phyloP scores from a whole-genome alignment of 75 land plant genomes.

The Selaginella tamariscina region DNA sequence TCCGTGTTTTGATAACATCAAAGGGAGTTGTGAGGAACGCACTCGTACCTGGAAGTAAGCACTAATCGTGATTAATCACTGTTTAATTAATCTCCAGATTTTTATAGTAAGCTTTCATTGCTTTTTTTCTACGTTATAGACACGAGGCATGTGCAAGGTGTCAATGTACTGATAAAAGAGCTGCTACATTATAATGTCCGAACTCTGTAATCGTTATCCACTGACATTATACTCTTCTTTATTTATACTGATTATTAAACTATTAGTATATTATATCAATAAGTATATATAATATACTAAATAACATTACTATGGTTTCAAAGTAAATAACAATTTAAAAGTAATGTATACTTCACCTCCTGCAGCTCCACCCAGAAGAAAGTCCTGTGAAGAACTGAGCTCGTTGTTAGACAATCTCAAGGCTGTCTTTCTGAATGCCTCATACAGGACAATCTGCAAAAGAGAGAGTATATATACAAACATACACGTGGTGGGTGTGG shows the following conservation, averaged over 20 bases:
- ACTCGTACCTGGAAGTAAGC: constrained; percentile 49
- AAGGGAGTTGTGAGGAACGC: constrained; percentile 89
- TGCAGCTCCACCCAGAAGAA: constrained; percentile 77
- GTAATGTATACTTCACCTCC: constrained; percentile 43
- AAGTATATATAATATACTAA: no score
- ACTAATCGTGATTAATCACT: no score
- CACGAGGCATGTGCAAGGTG: no score
- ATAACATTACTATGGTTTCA: neutral
- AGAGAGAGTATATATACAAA: constrained; percentile 2
- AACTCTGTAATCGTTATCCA: no score
- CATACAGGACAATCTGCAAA: constrained; percentile 74
- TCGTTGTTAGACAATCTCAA: constrained; percentile 23
- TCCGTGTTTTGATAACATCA: constrained; percentile 88
- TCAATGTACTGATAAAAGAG: no score
- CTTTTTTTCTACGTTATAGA: no score
- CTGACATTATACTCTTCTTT: no score
- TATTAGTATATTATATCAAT: no score
- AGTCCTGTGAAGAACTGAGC: constrained; percentile 42
- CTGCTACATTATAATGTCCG: no score
- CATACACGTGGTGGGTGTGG: neutral
- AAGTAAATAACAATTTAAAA: neutral
- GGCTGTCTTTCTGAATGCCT: constrained; percentile 51
- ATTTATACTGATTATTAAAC: no score
- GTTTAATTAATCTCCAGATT: no score
- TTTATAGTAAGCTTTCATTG: no score